phyloP scores from a whole-genome alignment of 352 stramenopile species.

The Pythium scleroteichum region DNA sequence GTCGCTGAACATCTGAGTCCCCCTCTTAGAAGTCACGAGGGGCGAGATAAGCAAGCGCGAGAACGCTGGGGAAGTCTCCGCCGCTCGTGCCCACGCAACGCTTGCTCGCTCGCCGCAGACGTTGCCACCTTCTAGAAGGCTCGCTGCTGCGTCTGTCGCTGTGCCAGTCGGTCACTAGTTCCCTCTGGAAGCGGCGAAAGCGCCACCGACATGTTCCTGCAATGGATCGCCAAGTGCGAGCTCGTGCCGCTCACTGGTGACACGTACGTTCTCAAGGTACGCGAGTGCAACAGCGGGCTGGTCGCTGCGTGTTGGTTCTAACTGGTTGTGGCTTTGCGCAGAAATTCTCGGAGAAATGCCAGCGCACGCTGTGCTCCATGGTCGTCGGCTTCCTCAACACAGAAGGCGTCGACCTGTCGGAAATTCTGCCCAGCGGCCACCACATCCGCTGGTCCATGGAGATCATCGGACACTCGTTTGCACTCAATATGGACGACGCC shows the following conservation, averaged over 20 bases:
- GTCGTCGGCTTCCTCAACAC: slow-evolving; percentile 68
- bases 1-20: slow-evolving; percentile 22
- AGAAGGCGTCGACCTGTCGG: slow-evolving; percentile 46
- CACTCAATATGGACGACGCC: slow-evolving; percentile 81
- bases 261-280: slow-evolving; percentile 77
- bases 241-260: slow-evolving; percentile 67
- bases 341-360: slow-evolving; percentile 89
- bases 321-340: slow-evolving; percentile 23
- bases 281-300: not conserved
- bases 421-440: slow-evolving; percentile 63
- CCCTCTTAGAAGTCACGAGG: slow-evolving; percentile 3
- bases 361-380: slow-evolving; percentile 84
- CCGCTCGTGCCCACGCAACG: not conserved
- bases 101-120: not conserved
- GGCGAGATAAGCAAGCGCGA: slow-evolving; percentile 1
- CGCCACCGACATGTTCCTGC: slow-evolving; percentile 67
- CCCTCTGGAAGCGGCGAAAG: not conserved
- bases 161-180: not conserved
- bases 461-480: slow-evolving; percentile 81
- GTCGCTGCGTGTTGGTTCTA: too few relatives aligned
- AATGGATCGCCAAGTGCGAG: slow-evolving; percentile 88
- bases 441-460: slow-evolving; percentile 89
- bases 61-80: not conserved
- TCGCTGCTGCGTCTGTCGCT: not conserved
- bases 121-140: not conserved